phyloP scores from a whole-genome alignment of 805 yeast genomes.

The Isabelozyma pseudorhagii region DNA sequence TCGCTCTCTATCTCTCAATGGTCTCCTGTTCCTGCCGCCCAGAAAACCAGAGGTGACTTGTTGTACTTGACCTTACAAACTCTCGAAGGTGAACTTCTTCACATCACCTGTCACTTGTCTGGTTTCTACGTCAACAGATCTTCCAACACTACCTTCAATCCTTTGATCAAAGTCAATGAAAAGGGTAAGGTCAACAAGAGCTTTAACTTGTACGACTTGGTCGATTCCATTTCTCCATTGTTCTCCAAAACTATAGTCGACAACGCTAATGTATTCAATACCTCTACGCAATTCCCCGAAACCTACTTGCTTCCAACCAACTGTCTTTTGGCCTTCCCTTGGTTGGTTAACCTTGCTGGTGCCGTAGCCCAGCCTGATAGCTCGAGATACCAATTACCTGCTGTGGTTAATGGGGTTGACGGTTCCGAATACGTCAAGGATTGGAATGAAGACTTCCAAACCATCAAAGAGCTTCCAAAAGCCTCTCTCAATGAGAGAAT shows the following conservation, averaged over 20 bases:
- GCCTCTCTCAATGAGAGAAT: conserved; percentile 61
- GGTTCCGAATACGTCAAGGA: conserved; percentile 63
- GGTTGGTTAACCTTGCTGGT: conserved; percentile 52
- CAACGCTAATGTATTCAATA: conserved; percentile 46
- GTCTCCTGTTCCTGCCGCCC: conserved; percentile 77
- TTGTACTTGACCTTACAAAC: conserved; percentile 73
- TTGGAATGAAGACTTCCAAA: conserved; percentile 90
- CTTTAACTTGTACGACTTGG: conserved; percentile 58
- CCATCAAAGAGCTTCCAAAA: conserved; percentile 68
- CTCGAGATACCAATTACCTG: conserved; percentile 56
- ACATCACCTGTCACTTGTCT: conserved; percentile 71
- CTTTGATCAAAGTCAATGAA: conserved; percentile 46
- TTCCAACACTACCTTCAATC: conserved; percentile 67
- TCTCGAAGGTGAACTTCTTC: conserved; percentile 74
- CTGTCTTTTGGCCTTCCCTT: conserved; percentile 64
- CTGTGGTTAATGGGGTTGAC: conserved; percentile 54
- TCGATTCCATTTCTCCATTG: conserved; percentile 62
- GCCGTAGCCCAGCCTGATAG: conserved; percentile 46
- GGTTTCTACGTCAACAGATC: conserved; percentile 81
- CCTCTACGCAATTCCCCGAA: conserved; percentile 44
- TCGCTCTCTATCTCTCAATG: conserved; percentile 65
- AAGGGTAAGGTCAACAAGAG: conserved; percentile 29
- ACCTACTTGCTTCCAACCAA: conserved; percentile 62
- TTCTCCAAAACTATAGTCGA: conserved; percentile 51
- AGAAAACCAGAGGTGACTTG: conserved; percentile 69